phyloP scores from a whole-genome alignment of 345 rosid species.

The Excoecaria cochinchinensis region DNA sequence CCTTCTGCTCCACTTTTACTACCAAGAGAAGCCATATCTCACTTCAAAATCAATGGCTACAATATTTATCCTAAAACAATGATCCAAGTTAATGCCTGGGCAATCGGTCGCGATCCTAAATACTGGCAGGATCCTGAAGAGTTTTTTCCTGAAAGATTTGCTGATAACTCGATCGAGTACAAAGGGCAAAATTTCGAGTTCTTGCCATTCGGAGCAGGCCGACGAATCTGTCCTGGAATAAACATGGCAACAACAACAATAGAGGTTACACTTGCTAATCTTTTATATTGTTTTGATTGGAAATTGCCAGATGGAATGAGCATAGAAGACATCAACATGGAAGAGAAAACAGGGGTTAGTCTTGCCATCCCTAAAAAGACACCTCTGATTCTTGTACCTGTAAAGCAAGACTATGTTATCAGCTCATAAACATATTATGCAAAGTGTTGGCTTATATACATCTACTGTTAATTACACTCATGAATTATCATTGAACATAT shows the following conservation, averaged over 20 bases:
- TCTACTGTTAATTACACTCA: no score
- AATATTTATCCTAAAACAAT: conserved; percentile 38
- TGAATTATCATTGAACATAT: no score
- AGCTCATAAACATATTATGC: not conserved
- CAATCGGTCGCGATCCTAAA: conserved; percentile 44
- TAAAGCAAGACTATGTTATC: not conserved
- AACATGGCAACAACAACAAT: conserved; percentile 33
- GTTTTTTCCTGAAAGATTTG: conserved; percentile 47
- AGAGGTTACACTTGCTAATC: conserved; percentile 40
- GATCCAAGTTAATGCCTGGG: conserved; percentile 45
- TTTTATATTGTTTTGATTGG: conserved; percentile 45
- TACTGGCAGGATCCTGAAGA: conserved; percentile 42
- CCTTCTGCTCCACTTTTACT: conserved; percentile 49
- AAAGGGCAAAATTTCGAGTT: conserved; percentile 49
- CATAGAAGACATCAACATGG: conserved; percentile 31
- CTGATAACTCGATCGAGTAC: conserved; percentile 35
- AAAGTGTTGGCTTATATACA: no score
- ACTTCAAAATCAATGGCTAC: conserved; percentile 34
- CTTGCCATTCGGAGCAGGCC: conserved; percentile 55
- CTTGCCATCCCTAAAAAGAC: conserved; percentile 18
- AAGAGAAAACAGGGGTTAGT: conserved; percentile 34
- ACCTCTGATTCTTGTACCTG: conserved; percentile 38
- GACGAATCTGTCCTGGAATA: conserved; percentile 51
- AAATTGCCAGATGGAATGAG: conserved; percentile 37
- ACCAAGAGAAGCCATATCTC: conserved; percentile 40